Evolutionary conservation across 2,329 filamentous ascomycete genomes (phyloP).

Genomic region (Akanthomyces dipterigenus): DNA sequence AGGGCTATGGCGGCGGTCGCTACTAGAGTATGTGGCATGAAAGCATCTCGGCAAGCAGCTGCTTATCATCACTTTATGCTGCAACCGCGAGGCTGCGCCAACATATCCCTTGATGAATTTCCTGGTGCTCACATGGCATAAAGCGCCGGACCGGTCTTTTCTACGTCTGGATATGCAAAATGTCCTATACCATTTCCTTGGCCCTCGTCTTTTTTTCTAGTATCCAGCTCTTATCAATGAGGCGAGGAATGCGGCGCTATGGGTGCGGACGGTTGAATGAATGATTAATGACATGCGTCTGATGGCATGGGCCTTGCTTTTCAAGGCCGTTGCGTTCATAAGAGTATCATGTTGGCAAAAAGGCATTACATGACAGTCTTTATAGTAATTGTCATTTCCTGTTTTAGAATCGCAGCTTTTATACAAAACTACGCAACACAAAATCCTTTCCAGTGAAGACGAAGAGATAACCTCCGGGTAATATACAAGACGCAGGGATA

Average conservation of each 20-base stretch:
- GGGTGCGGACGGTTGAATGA: not conserved
- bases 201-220: not conserved
- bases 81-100: not conserved
- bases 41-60: not conserved
- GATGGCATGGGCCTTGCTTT: not conserved
- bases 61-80: not conserved
- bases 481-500: too few species aligned
- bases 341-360: not conserved
- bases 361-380: not conserved
- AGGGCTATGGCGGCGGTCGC: conserved; percentile 3
- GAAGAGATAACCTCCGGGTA: too few species aligned
- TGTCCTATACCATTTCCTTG: not conserved
- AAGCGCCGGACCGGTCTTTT: not conserved
- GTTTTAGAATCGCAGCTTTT: not conserved
- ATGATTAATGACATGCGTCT: conserved; percentile 9
- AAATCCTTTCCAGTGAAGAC: not conserved
- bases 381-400: not conserved
- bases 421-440: not conserved
- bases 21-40: not conserved
- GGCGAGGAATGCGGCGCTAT: conserved; percentile 4
- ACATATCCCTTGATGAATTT: not conserved
- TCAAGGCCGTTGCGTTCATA: not conserved
- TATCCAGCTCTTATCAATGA: not conserved
- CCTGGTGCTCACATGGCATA: not conserved
- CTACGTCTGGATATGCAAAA: not conserved